Evolutionary conservation across 1,284 basidiomycete genomes (phyloP), one percentile per base, ranked within the genome.

Genomic region (Pseudozyma pruni): DNA sequence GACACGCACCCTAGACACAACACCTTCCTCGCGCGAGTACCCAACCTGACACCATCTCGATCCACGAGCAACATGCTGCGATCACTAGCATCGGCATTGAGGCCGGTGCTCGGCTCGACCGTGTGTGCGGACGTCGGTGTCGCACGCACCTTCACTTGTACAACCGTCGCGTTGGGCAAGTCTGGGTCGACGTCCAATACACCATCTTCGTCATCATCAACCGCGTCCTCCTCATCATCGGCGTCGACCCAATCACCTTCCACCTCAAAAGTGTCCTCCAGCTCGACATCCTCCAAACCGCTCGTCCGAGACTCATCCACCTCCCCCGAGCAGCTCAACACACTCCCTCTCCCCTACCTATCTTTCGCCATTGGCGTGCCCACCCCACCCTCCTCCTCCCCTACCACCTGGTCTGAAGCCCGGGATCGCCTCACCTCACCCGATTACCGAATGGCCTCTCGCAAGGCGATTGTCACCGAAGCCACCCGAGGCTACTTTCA

Each of bases 401-500:
- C 87, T 79, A 38, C 56, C 25, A 87, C 89, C 27, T 88, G 89
- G 86, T 84, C 86, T n/a, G 87, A 94, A 59, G 87, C 85, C 62
- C 86, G 88, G 62, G 88, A 89, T 49, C 89, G 91, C 41, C 83
- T 91, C 53, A 83, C 93, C 78, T 88, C 93, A 78, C 86, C 54
- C 8, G 74, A 78, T 10, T 47, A 62, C 9, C 68, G 76, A 2
- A 52, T 79, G 41, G 72, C 60, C 4, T 60, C 61, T 25, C 64
- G 78, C 10, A 42, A 58, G n/a, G 52, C 58, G 31, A 76, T 79
- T 66, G 88, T 96, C 52, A 90, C 92, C 76, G 89, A 94, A 84
- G 91, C 90, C 0, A 88, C 88, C 14, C 90, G 90, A 75, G 93
- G 94, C 0, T 96, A 98, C 83, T 98, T 94, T 78, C 87, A 91